phyloP scores from a whole-genome alignment of 352 stramenopile genomes.

The Phytophthora lateralis region DNA sequence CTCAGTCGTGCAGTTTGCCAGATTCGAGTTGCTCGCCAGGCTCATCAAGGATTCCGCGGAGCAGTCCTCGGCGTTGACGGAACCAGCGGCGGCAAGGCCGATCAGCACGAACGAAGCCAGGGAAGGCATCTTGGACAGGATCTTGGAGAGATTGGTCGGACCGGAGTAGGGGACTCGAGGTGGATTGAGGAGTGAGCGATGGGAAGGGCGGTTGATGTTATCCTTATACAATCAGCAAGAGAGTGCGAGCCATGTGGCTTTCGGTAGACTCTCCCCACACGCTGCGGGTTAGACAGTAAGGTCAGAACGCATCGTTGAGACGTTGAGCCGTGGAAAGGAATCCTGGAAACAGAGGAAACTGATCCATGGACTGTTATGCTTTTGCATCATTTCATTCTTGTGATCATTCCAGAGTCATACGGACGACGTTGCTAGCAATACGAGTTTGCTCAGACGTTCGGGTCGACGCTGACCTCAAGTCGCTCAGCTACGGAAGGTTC shows the following conservation, averaged over 20 bases:
- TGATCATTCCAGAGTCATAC: neutral
- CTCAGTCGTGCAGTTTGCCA: constrained; percentile 18
- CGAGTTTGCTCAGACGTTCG: neutral
- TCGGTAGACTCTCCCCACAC: constrained; percentile 7
- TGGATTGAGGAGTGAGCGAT: constrained; percentile 21
- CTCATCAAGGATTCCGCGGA: constrained; percentile 8
- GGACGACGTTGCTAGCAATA: neutral
- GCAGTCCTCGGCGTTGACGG: constrained; percentile 22
- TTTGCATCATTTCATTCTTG: neutral
- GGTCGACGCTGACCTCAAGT: neutral
- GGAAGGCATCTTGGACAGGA: constrained; percentile 21
- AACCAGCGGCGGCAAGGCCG: constrained; percentile 9
- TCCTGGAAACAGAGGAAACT: neutral
- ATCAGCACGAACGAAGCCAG: constrained; percentile 15
- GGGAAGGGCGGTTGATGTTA: constrained; percentile 7
- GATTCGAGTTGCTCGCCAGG: constrained; percentile 21
- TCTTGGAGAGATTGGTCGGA: constrained; percentile 7
- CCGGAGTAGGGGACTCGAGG: constrained; percentile 18
- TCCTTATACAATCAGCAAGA: constrained; percentile 3
- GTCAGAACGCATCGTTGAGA: neutral
- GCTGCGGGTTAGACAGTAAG: neutral
- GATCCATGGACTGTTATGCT: constrained; percentile 2
- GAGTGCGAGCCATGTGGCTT: constrained; percentile 23
- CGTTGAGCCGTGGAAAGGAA: neutral
- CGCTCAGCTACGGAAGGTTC: neutral